Evolutionary conservation across 352 stramenopile species (phyloP).

Genomic region (Phytophthora sp.): DNA sequence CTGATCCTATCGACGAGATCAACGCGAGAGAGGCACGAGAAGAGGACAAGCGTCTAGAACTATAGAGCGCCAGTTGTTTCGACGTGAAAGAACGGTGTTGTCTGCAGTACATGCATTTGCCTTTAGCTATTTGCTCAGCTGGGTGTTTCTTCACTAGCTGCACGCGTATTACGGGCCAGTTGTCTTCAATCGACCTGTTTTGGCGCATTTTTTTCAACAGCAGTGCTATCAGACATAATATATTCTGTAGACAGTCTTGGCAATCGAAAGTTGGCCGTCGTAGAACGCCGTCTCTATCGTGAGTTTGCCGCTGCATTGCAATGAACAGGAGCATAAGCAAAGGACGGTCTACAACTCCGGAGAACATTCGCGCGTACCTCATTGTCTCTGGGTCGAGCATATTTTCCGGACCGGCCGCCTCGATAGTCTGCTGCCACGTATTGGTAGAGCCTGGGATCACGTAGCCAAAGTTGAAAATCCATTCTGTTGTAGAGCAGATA

Average conservation of each 20-base stretch:
- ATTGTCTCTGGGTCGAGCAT: conserved; percentile 90
- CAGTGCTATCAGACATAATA: conserved; percentile 85
- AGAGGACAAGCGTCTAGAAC: conserved; percentile 33
- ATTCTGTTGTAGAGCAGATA: conserved; percentile 64
- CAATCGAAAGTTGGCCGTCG: conserved; percentile 87
- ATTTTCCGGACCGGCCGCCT: conserved; percentile 84
- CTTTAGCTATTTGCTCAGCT: conserved; percentile 20
- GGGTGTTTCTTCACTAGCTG: conserved; percentile 1
- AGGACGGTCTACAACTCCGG: too few species aligned
- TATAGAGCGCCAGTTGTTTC: conserved; percentile 33
- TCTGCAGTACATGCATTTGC: conserved; percentile 31
- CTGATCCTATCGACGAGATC: conserved; percentile 49
- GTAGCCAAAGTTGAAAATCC: conserved; percentile 95
- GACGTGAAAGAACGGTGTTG: conserved; percentile 15
- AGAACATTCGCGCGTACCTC: too few species aligned
- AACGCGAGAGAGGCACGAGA: conserved; percentile 31
- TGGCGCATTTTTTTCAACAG: conserved; percentile 7
- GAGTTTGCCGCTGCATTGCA: conserved; percentile 81
- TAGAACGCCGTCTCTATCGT: conserved; percentile 97
- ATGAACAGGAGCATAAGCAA: not conserved
- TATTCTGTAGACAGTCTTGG: conserved; percentile 94
- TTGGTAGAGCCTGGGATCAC: conserved; percentile 96
- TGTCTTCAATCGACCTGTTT: conserved; percentile 4
- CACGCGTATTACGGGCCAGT: not conserved
- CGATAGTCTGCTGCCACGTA: conserved; percentile 96